Base-by-base conservation (phyloP, 192 early-diverging fungal species). In the Coemansia pectinata region DNA sequence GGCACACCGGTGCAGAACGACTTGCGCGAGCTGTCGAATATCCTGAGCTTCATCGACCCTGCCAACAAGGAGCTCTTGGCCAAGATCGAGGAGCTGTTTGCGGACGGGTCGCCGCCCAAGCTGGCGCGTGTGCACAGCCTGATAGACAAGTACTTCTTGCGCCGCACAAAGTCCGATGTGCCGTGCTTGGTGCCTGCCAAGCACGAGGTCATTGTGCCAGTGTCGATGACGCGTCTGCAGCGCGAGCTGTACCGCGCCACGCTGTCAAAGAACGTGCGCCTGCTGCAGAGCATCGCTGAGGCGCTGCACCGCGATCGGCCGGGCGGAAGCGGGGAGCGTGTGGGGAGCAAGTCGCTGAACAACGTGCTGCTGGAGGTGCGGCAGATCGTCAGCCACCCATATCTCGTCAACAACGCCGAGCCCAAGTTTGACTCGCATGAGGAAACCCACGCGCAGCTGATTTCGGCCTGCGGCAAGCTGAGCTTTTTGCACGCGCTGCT, bases 1-100 rank as follows among this genome's bases (percentile, higher is more conserved):
- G 98, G 98, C 21, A 99, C 98, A 6, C 97, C 96, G 21, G 84
- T 99, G 53, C 96, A 98, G 76, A 99, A 99, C 83, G 90, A 88
- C 44, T 84, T 98, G 36, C 88, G 92, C 66, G 98, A 99, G 74
- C 79, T 98, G 21, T 85, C 92, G 14, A 86, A 91, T 2, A 70
- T 99, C 1, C 82, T 96, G 48, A 87, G 92, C 50, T 99, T 98
- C 74, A 72, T 99, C 57, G 96, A 92, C 84, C 95, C 96, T 1
- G 87, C 83, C 45, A 87, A 89, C 64, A 87, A 90, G 39, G 86
- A 86, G 29, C 67, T 88, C 27, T 85, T 91, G 19, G 84, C 91
- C 31, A 86, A 88, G 61, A 73, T 98, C 19, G 84, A 88, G n/a
- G 80, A 73, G 48, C 33, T 41, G 58, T 63, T 62, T 33, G 34